phyloP scores from a whole-genome alignment of 129 eudicot species.

The Sambucus nigra region DNA sequence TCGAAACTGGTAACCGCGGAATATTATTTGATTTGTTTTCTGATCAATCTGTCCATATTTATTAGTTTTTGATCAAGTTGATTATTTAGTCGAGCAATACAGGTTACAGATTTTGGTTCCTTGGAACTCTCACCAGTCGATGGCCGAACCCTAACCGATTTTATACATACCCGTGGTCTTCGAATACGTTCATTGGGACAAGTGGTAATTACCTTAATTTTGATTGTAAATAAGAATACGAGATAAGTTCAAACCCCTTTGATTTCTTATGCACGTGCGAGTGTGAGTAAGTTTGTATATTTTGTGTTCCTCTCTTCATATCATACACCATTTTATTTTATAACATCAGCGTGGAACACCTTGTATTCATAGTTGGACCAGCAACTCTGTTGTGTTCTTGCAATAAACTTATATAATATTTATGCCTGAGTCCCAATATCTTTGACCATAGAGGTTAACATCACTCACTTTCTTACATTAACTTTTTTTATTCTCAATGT shows the following conservation, averaged over 20 bases:
- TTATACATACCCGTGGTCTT: slow-evolving; percentile 98
- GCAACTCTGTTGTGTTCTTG: no score
- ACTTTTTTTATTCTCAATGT: no score
- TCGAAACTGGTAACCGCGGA: slow-evolving; percentile 74
- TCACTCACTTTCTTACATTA: no score
- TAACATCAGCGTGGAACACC: not conserved
- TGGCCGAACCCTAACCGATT: slow-evolving; percentile 95
- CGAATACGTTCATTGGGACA: slow-evolving; percentile 99
- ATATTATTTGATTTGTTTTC: slow-evolving; percentile 4
- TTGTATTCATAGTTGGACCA: not conserved
- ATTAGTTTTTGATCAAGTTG: slow-evolving; percentile 14
- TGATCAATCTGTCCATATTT: slow-evolving; percentile 3
- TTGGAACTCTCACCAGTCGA: slow-evolving; percentile 98
- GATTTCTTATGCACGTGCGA: no score
- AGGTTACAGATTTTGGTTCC: slow-evolving; percentile 99
- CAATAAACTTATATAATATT: no score
- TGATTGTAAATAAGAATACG: no score
- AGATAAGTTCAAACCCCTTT: not conserved
- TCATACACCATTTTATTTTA: not conserved
- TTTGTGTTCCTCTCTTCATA: not conserved
- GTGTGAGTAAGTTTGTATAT: not conserved
- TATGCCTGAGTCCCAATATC: no score
- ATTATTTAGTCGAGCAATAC: slow-evolving; percentile 9
- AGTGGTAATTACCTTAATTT: no score
- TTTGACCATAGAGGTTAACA: no score